Base-by-base conservation (phyloP, 163 green algal species). In the Chlorella variabilis region DNA sequence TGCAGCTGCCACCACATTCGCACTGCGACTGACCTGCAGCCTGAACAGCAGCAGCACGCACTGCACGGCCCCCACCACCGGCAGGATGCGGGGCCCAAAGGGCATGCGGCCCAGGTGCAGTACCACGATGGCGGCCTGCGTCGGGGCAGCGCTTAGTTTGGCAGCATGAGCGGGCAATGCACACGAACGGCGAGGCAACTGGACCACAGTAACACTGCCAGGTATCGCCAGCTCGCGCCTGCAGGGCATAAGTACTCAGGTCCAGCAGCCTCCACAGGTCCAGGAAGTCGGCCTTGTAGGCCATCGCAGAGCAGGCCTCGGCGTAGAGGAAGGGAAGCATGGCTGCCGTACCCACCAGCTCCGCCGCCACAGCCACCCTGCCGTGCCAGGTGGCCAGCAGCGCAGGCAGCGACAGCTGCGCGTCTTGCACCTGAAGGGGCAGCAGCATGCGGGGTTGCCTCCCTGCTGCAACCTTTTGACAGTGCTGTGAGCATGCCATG, bases 311-410 rank as follows among this genome's bases (percentile, higher is more conserved):
- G 83, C 87, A 91, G 8, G 83, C 41, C 62, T 82, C 75, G 20
- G 79, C 69, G 15, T 90, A 91, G 4, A 94, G 51, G 69, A 97
- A 97, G 1, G 93, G 91, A 31, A 87, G 33, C 91, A 97, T 95
- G 71, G 71, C 85, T 4, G 85, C 69, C 38, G 93, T 66, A 2
- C 88, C 58, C 1, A 85, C 17, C 4, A 86, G 31, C 59, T 91
- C 81, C 11, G 61, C 75, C 8, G 61, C 68, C 0, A 93, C 81
- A 7, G 87, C 84, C 38, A 82, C 58, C 4, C 80, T 58, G 36
- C 85, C 87, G 15, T 61, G 68, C 2, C 11, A 39, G 2, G 51
- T 85, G 54, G 38, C 15, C 29, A 91, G 59, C 71, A 93, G 81
- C 75, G 89, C 18, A 4, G 15, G 27, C 54, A 97, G 71, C 65